Evolutionary conservation across 768 basidiomycete species (phyloP).

Genomic region (Harrya chromipes): DNA sequence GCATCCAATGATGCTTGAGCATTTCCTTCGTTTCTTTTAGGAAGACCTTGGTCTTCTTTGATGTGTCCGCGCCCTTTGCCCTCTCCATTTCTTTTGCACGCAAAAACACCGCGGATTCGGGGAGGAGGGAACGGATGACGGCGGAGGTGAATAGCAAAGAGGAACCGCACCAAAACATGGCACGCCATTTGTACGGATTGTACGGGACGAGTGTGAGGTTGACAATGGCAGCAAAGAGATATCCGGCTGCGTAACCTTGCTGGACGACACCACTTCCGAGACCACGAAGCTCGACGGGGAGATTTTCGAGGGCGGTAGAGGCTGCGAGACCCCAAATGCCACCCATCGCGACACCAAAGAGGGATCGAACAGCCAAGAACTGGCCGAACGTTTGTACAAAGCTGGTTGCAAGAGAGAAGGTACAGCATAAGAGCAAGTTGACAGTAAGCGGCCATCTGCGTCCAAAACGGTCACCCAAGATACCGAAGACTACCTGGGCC

Average conservation of each 20-base stretch:
- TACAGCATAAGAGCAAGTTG: slow-evolving; percentile 68
- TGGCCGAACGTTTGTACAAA: slow-evolving; percentile 73
- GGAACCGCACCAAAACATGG: slow-evolving; percentile 77
- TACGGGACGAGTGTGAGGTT: slow-evolving; percentile 59
- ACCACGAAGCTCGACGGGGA: slow-evolving; percentile 88
- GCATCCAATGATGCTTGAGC: slow-evolving; percentile 78
- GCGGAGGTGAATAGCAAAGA: slow-evolving; percentile 73
- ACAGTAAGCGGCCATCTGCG: slow-evolving; percentile 88
- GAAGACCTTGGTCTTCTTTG: slow-evolving; percentile 67
- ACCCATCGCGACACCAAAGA: slow-evolving; percentile 89
- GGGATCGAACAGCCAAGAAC: slow-evolving; percentile 77
- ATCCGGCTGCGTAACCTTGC: slow-evolving; percentile 90
- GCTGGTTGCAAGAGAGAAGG: slow-evolving; percentile 76
- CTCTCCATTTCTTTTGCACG: slow-evolving; percentile 55
- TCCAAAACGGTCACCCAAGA: slow-evolving; percentile 83
- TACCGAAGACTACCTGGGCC: slow-evolving; percentile 64
- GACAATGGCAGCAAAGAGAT: slow-evolving; percentile 79
- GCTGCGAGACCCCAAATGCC: slow-evolving; percentile 87
- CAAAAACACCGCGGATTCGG: slow-evolving; percentile 77
- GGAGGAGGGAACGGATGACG: slow-evolving; percentile 58
- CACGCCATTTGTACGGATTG: slow-evolving; percentile 54
- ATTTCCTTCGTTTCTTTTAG: slow-evolving; percentile 68
- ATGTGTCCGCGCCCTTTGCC: slow-evolving; percentile 33
- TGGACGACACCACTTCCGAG: slow-evolving; percentile 84
- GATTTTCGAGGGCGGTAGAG: slow-evolving; percentile 83